phyloP scores from a whole-genome alignment of 2,329 filamentous ascomycete species.

The Aspergillus nomiae region DNA sequence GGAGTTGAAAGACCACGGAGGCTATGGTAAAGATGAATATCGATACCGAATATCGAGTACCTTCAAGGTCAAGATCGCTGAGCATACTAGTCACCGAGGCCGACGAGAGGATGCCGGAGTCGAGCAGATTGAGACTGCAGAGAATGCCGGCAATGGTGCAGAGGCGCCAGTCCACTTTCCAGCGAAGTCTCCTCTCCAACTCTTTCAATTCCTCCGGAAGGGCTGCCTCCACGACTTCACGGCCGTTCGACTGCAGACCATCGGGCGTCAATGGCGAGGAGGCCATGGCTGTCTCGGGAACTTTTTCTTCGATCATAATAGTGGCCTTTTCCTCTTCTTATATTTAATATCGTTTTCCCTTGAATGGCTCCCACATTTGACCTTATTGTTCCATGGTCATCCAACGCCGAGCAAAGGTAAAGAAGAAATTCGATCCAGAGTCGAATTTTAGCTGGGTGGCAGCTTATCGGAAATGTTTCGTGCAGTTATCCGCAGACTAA shows the following conservation, averaged over 20 bases:
- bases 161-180: constrained; percentile 67
- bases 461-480: neutral
- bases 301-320: neutral
- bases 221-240: constrained; percentile 13
- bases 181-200: constrained; percentile 54
- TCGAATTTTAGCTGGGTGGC: neutral
- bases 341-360: neutral
- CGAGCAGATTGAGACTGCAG: constrained; percentile 69
- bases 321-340: neutral
- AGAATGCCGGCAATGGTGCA: constrained; percentile 72
- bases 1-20: constrained; percentile 68
- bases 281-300: neutral
- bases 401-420: neutral
- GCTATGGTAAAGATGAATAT: constrained; percentile 75
- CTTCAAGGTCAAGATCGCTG: constrained; percentile 62
- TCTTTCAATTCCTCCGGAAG: constrained; percentile 20
- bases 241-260: neutral
- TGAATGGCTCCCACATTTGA: neutral
- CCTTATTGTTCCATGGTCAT: neutral
- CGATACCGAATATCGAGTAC: constrained; percentile 67
- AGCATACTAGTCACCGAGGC: constrained; percentile 71
- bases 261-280: neutral
- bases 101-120: constrained; percentile 69
- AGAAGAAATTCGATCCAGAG: neutral
- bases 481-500: neutral